phyloP scores from a whole-genome alignment of 495 filamentous ascomycete genomes.

The Lepidopterella palustris region DNA sequence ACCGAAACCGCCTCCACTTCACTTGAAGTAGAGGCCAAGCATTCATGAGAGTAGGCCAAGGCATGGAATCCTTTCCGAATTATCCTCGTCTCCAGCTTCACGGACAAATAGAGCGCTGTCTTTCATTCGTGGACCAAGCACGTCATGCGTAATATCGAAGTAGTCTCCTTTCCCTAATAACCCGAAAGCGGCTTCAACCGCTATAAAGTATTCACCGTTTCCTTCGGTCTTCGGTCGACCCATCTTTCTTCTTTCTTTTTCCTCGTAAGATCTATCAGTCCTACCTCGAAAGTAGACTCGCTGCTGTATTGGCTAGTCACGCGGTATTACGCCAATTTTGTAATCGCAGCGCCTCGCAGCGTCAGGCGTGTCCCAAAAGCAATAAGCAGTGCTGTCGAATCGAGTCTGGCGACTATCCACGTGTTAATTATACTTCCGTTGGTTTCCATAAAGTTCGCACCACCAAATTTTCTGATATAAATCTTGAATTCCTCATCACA shows the following conservation, averaged over 20 bases:
- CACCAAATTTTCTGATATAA: not conserved
- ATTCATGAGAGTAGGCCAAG: not conserved
- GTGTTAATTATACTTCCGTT: too few relatives aligned
- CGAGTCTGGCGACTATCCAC: not conserved
- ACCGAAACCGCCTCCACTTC: not conserved
- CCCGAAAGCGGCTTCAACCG: not conserved
- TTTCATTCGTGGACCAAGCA: slow-evolving; percentile 1
- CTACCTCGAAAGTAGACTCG: not conserved
- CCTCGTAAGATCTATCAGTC: not conserved
- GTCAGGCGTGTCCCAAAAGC: not conserved
- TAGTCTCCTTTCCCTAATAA: not conserved
- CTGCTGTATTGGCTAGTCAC: not conserved
- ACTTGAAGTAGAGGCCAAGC: not conserved
- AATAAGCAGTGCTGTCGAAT: not conserved
- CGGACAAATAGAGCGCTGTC: not conserved
- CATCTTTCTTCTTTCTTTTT: not conserved
- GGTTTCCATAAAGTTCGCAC: too few relatives aligned
- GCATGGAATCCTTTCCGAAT: not conserved
- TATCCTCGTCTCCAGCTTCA: slow-evolving; percentile 2
- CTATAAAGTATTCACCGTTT: not conserved
- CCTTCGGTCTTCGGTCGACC: not conserved
- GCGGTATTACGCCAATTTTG: not conserved
- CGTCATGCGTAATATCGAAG: not conserved
- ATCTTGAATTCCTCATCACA: not conserved
- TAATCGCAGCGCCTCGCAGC: not conserved